These are phyloP conservation scores for Pestalotiopsis sp. DNA, from an alignment of 2,329 filamentous ascomycete genomes.

Conservation along the genomic window DNA sequence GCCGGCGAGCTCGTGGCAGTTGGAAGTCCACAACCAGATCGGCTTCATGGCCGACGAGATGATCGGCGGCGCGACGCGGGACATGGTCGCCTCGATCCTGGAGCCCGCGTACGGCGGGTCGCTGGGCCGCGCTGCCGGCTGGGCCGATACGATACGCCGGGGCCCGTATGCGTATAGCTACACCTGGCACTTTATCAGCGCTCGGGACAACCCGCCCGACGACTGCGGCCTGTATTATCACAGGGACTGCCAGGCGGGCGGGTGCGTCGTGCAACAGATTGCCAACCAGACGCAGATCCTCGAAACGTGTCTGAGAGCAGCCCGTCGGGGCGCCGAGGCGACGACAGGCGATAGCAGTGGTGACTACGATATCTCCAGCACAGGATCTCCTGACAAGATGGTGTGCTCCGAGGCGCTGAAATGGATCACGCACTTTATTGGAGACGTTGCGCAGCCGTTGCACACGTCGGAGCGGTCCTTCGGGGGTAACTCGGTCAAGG, in stretches of 20 bases:
- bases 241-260: background rate
- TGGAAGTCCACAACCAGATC: conserved; percentile 4
- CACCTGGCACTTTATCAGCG: conserved; percentile 3
- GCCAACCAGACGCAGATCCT: conserved; percentile 2
- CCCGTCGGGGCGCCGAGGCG: background rate
- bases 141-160: background rate
- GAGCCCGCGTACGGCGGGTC: background rate
- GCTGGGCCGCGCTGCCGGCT: background rate
- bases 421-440: background rate
- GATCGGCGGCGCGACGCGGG: background rate
- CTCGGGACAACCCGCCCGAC: background rate
- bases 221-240: conserved; percentile 3
- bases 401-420: conserved; percentile 10
- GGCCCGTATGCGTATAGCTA: background rate
- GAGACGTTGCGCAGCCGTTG: conserved; percentile 4
- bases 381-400: background rate
- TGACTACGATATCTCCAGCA: background rate
- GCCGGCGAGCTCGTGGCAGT: background rate
- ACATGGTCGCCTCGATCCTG: conserved; percentile 1
- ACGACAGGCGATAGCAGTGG: background rate
- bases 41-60: conserved; percentile 6
- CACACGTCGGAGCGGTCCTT: background rate
- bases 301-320: background rate
- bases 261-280: conserved; percentile 2
- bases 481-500: conserved; percentile 1